Conservation (phyloP, 139 green algal species). For the Haematococcus lacustris region DNA sequence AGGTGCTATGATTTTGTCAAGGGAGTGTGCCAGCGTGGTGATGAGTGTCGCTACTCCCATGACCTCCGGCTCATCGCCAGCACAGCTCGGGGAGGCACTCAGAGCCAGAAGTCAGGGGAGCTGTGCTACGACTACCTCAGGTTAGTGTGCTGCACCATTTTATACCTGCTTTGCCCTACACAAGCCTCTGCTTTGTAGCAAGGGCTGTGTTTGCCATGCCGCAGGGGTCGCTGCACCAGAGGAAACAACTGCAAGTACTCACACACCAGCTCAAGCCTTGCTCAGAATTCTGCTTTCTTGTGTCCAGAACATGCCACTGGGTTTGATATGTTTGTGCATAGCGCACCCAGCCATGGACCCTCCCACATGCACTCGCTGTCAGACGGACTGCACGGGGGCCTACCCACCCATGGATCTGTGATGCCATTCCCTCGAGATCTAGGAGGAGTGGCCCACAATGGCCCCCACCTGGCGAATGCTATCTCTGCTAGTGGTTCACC, state of each 20-base stretch:
- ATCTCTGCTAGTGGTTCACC: too few species aligned
- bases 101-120: conserved; percentile 22
- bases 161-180: neutral
- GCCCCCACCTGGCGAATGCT: too few species aligned
- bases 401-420: too few species aligned
- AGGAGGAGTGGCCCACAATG: too few species aligned
- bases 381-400: too few species aligned
- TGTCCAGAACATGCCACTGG: too few species aligned
- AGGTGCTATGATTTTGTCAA: conserved; percentile 91
- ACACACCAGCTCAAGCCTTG: conserved; percentile 60
- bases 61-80: conserved; percentile 60
- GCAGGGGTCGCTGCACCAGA: conserved; percentile 63
- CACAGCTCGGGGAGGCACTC: conserved; percentile 27
- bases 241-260: conserved; percentile 70
- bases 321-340: too few species aligned
- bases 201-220: neutral
- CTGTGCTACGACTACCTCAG: conserved; percentile 58
- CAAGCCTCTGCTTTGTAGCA: neutral
- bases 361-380: too few species aligned
- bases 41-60: conserved; percentile 72
- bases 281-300: too few species aligned
- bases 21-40: conserved; percentile 58
- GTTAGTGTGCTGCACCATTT: conserved; percentile 8
- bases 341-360: too few species aligned
- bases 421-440: too few species aligned